Conservation (phyloP, 345 rosid species). For the Atalantia buxifolia region DNA sequence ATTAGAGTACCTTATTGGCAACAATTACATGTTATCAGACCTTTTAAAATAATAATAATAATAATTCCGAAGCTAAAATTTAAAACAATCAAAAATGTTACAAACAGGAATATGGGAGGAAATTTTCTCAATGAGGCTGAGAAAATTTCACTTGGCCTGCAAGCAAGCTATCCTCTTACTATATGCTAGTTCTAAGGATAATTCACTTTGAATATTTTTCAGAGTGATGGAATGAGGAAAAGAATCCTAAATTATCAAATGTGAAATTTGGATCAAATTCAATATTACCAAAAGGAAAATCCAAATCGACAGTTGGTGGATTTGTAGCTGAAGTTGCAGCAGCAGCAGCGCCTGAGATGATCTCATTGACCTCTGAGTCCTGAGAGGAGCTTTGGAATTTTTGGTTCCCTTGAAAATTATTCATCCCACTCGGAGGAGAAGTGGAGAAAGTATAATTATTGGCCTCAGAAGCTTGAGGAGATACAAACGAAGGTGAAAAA, state of each 20-base stretch:
- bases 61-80: background rate
- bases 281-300: conserved; percentile 32
- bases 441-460: conserved; percentile 19
- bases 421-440: conserved; percentile 16
- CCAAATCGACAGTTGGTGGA: conserved; percentile 41
- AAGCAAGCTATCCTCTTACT: background rate
- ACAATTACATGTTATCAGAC: background rate
- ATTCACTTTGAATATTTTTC: background rate
- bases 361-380: conserved; percentile 7
- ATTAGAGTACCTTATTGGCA: background rate
- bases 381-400: conserved; percentile 19
- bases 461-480: conserved; percentile 26
- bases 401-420: conserved; percentile 9
- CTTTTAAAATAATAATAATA: background rate
- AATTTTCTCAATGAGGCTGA: background rate
- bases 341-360: conserved; percentile 4
- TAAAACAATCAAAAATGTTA: background rate
- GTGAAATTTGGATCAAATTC: conserved; percentile 43
- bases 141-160: background rate
- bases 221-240: conserved; percentile 13
- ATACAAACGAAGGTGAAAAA: conserved; percentile 21
- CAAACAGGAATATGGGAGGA: background rate
- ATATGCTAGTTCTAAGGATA: background rate
- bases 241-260: conserved; percentile 29
- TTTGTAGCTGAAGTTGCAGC: conserved; percentile 31